phyloP scores from a whole-genome alignment of 1,139 yeast species.

The Saccharomycopsis crataegensis region DNA sequence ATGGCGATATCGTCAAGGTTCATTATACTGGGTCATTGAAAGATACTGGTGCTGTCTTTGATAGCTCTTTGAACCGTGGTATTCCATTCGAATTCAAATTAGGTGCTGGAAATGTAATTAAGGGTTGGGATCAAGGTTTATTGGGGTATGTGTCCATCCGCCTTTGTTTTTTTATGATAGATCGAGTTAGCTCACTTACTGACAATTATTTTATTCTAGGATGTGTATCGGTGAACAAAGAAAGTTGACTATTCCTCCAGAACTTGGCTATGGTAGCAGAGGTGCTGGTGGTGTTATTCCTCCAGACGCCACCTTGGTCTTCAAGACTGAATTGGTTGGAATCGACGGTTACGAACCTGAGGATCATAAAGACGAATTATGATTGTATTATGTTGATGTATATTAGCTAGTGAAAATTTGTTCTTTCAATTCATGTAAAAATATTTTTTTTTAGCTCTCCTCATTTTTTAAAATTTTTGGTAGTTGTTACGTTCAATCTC shows the following conservation, averaged over 20 bases:
- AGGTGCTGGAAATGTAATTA: constrained; percentile 72
- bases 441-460: not conserved
- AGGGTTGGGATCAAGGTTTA: constrained; percentile 87
- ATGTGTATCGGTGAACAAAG: constrained; percentile 90
- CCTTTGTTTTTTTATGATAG: not conserved
- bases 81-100: constrained; percentile 60
- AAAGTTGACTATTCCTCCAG: constrained; percentile 67
- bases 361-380: constrained; percentile 15
- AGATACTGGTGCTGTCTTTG: constrained; percentile 64
- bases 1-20: constrained; percentile 61
- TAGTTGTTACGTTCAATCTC: not conserved
- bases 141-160: constrained; percentile 24
- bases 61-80: constrained; percentile 60
- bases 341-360: constrained; percentile 32
- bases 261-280: constrained; percentile 65
- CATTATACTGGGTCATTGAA: constrained; percentile 66
- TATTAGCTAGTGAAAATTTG: not conserved
- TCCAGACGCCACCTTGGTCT: constrained; percentile 58
- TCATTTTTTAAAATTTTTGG: not conserved
- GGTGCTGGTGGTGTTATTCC: constrained; percentile 78
- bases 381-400: not conserved
- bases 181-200: not conserved
- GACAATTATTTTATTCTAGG: constrained; percentile 23
- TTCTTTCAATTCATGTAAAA: not conserved
- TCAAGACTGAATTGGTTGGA: constrained; percentile 50